Base-by-base conservation (phyloP, 2,329 filamentous ascomycete genomes). In the Sporothrix brunneoviolacea region DNA sequence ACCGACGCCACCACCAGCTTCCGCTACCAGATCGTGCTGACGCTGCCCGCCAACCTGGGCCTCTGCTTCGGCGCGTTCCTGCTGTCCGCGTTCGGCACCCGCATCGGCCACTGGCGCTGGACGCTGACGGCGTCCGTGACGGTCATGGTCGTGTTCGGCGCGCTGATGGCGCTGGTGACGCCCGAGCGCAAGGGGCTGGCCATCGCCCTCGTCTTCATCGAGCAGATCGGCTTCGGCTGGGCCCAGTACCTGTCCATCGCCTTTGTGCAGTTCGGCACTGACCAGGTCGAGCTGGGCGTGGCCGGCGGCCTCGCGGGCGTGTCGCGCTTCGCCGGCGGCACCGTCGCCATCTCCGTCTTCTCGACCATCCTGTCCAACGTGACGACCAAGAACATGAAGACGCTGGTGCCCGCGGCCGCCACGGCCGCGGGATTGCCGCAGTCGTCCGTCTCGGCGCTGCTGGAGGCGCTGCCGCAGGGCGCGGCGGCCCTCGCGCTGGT, bases 141-240 rank as follows among this genome's bases (percentile, higher is more conserved):
- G 36, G 55, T 74, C 19, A 76, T 76, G 71, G 69, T 73, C 4
- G 51, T 75, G 7, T 75, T 73, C 49, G 73, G 71, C 2, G 67
- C 66, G 0, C 57, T 75, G 16, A 57, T 75, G 18, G 71, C 65
- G 0, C 57, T 74, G 4, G 70, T 63, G 0, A 72, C 63, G 4
- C 71, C 73, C 0, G 54, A 65, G 22, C 65, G 70, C 33, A 71
- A 72, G 58, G 70, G 66, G 5, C 64, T 70, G 53, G 70, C 72
- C 59, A 70, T 74, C 42, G 72, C 70, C 0, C 72, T 75, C 47
- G 63, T 71, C 12, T 74, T 75, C 58, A 61, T 75, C 15, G 65
- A 65, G 5, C 63, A 71, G 57, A 61, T 64, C 12, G 71, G 67
- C 4, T 76, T 72, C 55, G 71, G 71, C 6, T 75, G 70, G 68